Base-by-base conservation (phyloP, 2,329 filamentous ascomycete genomes). In the Neonectria neomacrospora region DNA sequence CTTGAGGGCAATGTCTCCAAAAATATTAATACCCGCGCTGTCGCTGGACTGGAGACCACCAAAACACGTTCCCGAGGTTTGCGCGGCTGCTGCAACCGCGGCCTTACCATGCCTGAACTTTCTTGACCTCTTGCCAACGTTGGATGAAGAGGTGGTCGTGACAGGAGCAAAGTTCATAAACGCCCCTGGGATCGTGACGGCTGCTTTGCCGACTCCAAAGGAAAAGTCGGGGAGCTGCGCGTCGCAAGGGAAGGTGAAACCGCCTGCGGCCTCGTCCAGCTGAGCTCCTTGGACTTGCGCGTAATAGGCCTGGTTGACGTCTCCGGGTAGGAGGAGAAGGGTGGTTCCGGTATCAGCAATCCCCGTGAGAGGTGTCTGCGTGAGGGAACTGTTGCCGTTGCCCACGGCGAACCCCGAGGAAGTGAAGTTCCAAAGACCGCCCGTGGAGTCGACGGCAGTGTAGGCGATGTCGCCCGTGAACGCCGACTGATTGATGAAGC, bases 401-500 rank as follows among this genome's bases (percentile, higher is more conserved):
- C 71, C 71, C 16, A 73, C 60, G 8, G 62, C 61, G 42, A 67
- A 72, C 5, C 71, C 71, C 12, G 56, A 42, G 3, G 72, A 59
- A 4, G 63, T 77, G 80, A 91, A 90, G 44, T 80, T 78, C 90
- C 90, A 92, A 80, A 85, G 91, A 10, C 90, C 90, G 8, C 86
- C 73, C 51, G 79, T 81, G 69, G 67, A 83, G 73, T 92, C 86
- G 65, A 93, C 82, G 10, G 84, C 80, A 20, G 88, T 81, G 74
- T 88, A 92, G 22, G 82, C 78, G 71, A 94, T 83, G 4, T 83
- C 71, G 34, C 91, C 91, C 2, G 76, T 81, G 76, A 90, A 91
- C 70, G 91, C 88, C 59, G 79, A 79, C 2, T 72, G 74, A 74
- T 94, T 90, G 71, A 94, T 88, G 69, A 78, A 83, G 64, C 92